Base-by-base conservation (phyloP, 805 yeast species). In the Naumovozyma baii region DNA sequence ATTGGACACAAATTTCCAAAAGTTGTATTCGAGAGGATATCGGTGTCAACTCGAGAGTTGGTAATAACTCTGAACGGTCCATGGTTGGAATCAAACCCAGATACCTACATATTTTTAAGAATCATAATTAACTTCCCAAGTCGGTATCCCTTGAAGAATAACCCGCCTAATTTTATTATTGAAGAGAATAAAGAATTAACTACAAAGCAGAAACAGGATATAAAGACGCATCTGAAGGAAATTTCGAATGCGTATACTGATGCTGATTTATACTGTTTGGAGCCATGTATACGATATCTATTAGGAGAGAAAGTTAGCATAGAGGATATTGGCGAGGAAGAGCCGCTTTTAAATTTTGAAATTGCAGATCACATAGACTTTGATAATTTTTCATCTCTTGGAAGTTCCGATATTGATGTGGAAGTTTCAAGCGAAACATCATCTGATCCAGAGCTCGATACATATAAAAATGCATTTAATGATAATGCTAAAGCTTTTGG, bases 1-100 rank as follows among this genome's bases (percentile, higher is more conserved):
- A 86, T 87, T 5, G 94, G 95, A 2, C 87, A 81, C 49, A 84
- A 83, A 50, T 87, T 88, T 55, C 95, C 96, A 1, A 85, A 82
- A 49, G 72, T 92, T 3, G 66, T 79, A 2, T 87, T 92, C 57
- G 97, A 90, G 54, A 78, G 78, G 49, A 87, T 92, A 4, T 79
- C 92, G 2, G 94, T 90, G 0, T 76, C 94, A 0, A 81, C 94
- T 0, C 96, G 97, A 31, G 77, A 71, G 22, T 64, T 88, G 40
- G 76, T 78, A 2, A 59, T 92, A 10, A 78, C 94, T n/a, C 60
- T 92, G 38, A 73, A 78, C 46, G 96, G 96, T 0, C 84, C 86
- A 1, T 79, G 87, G 84, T 69, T 74, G 0, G 52, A 59, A 8
- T 49, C 52, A 1, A 58, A 58, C 18, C 59, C 65, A 38, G 69